Evolutionary conservation across 2,329 filamentous ascomycete species (phyloP).

Genomic region (Beauveria caledonica): DNA sequence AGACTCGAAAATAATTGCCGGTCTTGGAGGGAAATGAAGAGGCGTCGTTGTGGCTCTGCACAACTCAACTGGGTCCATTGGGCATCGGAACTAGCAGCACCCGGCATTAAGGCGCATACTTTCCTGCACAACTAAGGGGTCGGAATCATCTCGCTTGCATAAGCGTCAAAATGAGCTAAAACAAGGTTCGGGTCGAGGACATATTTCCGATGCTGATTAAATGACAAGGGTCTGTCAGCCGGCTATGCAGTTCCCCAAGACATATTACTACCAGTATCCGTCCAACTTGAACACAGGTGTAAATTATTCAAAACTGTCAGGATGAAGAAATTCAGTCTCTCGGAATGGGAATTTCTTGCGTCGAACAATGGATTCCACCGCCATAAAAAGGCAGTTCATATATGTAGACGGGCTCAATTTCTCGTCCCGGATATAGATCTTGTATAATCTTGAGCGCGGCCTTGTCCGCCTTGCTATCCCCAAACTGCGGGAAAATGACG

Average conservation of each 20-base stretch:
- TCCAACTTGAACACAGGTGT: no score
- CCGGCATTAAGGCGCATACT: background rate
- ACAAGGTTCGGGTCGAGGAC: background rate
- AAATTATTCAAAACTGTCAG: no score
- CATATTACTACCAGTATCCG: no score
- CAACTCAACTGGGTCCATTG: background rate
- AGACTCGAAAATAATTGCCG: background rate
- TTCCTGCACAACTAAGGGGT: background rate
- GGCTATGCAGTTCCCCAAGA: no score
- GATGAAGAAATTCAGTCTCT: background rate
- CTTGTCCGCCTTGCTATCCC: constrained; percentile 17
- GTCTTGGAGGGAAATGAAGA: background rate
- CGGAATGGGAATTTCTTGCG: constrained; percentile 19
- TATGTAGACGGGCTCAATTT: constrained; percentile 15
- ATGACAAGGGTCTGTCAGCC: background rate
- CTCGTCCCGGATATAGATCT: constrained; percentile 12
- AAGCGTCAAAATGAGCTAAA: background rate
- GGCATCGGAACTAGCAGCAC: background rate
- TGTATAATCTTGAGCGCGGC: constrained; percentile 15
- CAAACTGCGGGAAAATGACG: constrained; percentile 22
- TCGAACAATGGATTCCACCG: constrained; percentile 22
- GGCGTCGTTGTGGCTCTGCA: background rate
- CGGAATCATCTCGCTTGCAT: background rate
- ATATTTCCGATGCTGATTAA: background rate
- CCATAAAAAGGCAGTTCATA: constrained; percentile 16